These are phyloP conservation scores for Aeschynomene evenia DNA, from an alignment of 306 rosid genomes.

Conservation along the genomic window DNA sequence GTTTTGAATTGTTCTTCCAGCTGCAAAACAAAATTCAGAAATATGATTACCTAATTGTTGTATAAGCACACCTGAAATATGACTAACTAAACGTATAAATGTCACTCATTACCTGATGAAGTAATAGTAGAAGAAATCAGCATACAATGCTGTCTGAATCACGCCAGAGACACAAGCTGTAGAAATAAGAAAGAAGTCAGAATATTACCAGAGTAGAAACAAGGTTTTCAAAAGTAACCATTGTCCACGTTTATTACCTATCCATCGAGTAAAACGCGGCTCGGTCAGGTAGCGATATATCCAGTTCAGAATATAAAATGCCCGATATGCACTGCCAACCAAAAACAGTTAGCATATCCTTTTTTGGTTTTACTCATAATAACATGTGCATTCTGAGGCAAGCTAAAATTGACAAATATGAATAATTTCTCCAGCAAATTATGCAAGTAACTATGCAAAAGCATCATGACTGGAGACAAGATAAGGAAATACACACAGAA, in stretches of 20 bases:
- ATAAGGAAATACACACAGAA: neutral
- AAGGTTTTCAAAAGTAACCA: neutral
- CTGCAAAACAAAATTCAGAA: constrained; percentile 58
- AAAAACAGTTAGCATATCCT: constrained; percentile 15
- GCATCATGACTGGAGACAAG: constrained; percentile 19
- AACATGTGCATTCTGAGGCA: constrained; percentile 1
- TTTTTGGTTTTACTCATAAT: neutral
- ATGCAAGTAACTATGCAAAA: neutral
- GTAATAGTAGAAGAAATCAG: constrained; percentile 97
- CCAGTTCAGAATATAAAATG: constrained; percentile 93
- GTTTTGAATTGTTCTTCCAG: constrained; percentile 90
- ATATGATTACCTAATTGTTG: neutral
- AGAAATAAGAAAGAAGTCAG: constrained; percentile 23
- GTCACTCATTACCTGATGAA: constrained; percentile 60
- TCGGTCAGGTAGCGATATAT: constrained; percentile 93
- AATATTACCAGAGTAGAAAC: neutral
- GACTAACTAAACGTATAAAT: neutral
- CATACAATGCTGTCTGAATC: constrained; percentile 92
- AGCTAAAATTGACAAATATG: constrained; percentile 1
- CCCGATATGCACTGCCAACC: constrained; percentile 88
- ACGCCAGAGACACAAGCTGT: constrained; percentile 82
- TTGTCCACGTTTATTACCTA: constrained; percentile 49
- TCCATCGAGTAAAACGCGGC: constrained; percentile 68
- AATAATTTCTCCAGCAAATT: neutral
- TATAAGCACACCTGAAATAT: neutral